Evolutionary conservation across 1,139 yeast species (phyloP).

Genomic region (Debaryomycetaceae sp.): DNA sequence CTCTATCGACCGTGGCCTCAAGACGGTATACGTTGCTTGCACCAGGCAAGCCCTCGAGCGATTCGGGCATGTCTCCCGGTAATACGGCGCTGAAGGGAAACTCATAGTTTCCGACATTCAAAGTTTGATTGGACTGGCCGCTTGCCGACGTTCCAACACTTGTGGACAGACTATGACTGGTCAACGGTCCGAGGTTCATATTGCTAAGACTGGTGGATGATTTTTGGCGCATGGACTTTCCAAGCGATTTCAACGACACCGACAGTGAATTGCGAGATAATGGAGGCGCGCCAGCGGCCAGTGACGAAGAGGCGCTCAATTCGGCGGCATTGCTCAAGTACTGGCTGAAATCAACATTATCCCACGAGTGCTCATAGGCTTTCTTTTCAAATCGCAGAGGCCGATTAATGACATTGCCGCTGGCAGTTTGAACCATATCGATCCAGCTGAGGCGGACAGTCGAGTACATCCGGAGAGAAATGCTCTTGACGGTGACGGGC

Average conservation of each 20-base stretch:
- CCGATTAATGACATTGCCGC: constrained; percentile 23
- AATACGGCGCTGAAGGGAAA: constrained; percentile 79
- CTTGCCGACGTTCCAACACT: constrained; percentile 9
- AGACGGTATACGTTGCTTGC: constrained; percentile 70
- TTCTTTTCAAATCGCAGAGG: constrained; percentile 51
- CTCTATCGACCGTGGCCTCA: constrained; percentile 75
- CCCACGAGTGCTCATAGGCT: constrained; percentile 72
- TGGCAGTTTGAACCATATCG: constrained; percentile 35
- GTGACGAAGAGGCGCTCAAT: constrained; percentile 1
- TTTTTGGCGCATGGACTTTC: constrained; percentile 20
- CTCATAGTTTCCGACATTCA: constrained; percentile 75
- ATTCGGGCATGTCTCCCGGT: constrained; percentile 81
- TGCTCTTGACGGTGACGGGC: constrained; percentile 55
- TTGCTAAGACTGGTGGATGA: constrained; percentile 11
- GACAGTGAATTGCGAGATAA: constrained; percentile 15
- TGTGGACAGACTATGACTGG: constrained; percentile 4
- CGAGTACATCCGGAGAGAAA: constrained; percentile 55
- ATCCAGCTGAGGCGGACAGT: constrained; percentile 51
- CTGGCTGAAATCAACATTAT: constrained; percentile 40
- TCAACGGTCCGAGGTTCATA: constrained; percentile 9
- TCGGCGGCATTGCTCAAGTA: constrained; percentile 17
- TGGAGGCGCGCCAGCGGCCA: constrained; percentile 4
- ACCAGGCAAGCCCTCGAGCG: constrained; percentile 84
- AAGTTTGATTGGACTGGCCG: constrained; percentile 11
- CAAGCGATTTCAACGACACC: constrained; percentile 24